Evolutionary conservation across 1,284 basidiomycete species (phyloP), one percentile per base, ranked within the genome.

Genomic region (Porodaedalea pini): DNA sequence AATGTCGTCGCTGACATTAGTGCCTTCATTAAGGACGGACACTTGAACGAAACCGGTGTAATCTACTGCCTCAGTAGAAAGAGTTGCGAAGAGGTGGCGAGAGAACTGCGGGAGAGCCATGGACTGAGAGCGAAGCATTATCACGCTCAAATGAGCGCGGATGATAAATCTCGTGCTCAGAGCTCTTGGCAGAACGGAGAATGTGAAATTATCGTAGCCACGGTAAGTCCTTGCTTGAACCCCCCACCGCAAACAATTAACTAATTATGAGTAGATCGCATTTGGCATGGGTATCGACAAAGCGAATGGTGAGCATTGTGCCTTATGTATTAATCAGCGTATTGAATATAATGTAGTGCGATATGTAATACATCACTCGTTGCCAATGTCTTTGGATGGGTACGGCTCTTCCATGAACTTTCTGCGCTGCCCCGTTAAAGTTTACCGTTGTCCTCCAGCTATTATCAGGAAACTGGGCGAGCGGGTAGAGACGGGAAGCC

Each of bases 201-300:
- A 34, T 84, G 88, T 64, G 78, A 85, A 54, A 84, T 99, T n/a
- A 93, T 99, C 57, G 93, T 97, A 31, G 96, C 95, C 0, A 99
- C 96, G 36, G 87, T 85, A 69, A 61, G 73, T 67, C 27, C 13
- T 56, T 59, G n/a, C 32, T 59, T 8, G 31, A 13, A 17, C 5
- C 10, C 51, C 58, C 15, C 3, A 21, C 56, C 23, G 51, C 41
- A 37, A 4, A 47, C 39, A 54, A 50, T 60, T 32, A 32, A 57
- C 45, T 55, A 45, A 49, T 43, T 32, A 19, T 44, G 21, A 53
- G 40, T 62, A 88, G 86, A 80, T 92, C 63, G 92, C 92, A 0
- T 98, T 98, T 69, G 96, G 96, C 7, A 98, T 99, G 96, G 96
- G 95, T 15, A 95, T 98, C 59, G 94, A 98, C 73, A 98, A 98